Base-by-base conservation (phyloP, 768 basidiomycete genomes). In the Daedaleopsis sinensis region DNA sequence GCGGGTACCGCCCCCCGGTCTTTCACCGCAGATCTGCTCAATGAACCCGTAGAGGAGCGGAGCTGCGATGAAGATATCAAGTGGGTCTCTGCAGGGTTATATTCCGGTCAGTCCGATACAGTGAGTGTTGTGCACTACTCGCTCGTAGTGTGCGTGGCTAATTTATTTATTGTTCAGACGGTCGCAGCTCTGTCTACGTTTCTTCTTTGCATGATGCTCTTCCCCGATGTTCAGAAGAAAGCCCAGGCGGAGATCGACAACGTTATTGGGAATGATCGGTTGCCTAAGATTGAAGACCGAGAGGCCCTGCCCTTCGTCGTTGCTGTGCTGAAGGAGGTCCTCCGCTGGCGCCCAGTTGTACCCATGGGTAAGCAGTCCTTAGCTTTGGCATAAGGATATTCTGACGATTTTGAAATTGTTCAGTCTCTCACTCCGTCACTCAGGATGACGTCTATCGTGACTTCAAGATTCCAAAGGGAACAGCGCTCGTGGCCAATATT, bases 191-290 rank as follows among this genome's bases (percentile, higher is more conserved):
- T 54, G 13, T 32, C 37, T 3, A 46, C 52, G 11, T 46, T 55
- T 24, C 7, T 73, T 21, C 68, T 76, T 1, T 68, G 68, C 24
- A 72, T 77, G 69, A 32, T 70, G 3, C 67, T 71, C 24, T 52
- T 73, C 57, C 76, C 76, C 2, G 69, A 72, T n/a, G 65, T 70
- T 8, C 74, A 76, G 53, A 50, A 24, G 6, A 72, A 68, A 43
- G 67, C 54, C 6, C 68, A 70, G 46, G 67, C 68, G 18, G 77
- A 77, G 57, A 66, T 79, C 37, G 68, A 73, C 37, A 60, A 49
- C 2, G 69, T 77, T n/a, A 58, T 76, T 6, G 77, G 79, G 2
- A 37, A 19, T 2, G 65, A 51, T 19, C 50, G 60, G 1, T 37
- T 62, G 12, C 62, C 66, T 2, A 24, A 1, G 4, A 18, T 64